These are phyloP conservation scores for Giardia muris DNA, from an alignment of 208 protist genomes.

Conservation along the genomic window DNA sequence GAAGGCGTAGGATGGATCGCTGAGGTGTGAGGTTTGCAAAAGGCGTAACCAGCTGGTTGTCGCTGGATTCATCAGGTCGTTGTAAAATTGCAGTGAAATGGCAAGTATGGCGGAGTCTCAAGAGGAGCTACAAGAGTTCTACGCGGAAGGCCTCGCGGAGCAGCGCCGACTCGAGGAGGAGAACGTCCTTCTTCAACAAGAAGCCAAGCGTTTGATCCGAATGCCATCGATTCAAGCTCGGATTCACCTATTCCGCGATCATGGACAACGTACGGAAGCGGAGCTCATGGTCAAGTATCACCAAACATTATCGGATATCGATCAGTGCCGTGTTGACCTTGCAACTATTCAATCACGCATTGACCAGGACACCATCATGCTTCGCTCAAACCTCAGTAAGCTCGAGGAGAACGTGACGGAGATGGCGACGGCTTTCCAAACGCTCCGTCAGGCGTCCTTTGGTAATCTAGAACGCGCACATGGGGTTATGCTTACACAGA, in stretches of 20 bases:
- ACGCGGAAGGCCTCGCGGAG: not conserved
- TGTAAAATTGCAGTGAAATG: no score
- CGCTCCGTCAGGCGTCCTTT: not conserved
- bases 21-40: not conserved
- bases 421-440: not conserved
- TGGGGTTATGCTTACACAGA: not conserved
- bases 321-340: not conserved
- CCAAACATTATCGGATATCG: conserved; percentile 19
- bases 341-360: not conserved
- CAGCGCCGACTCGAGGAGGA: not conserved
- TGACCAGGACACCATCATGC: conserved; percentile 14
- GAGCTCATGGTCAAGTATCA: conserved; percentile 29
- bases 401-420: not conserved
- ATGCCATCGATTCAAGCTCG: not conserved
- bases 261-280: not conserved
- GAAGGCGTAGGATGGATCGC: not conserved
- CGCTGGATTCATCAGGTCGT: not conserved
- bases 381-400: not conserved
- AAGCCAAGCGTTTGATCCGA: not conserved
- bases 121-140: not conserved
- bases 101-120: no score
- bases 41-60: not conserved
- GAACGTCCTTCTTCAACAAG: not conserved
- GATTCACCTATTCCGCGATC: conserved; percentile 3
- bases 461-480: not conserved